phyloP scores from a whole-genome alignment of 1,284 basidiomycete genomes.

The Pseudozyma sp. region DNA sequence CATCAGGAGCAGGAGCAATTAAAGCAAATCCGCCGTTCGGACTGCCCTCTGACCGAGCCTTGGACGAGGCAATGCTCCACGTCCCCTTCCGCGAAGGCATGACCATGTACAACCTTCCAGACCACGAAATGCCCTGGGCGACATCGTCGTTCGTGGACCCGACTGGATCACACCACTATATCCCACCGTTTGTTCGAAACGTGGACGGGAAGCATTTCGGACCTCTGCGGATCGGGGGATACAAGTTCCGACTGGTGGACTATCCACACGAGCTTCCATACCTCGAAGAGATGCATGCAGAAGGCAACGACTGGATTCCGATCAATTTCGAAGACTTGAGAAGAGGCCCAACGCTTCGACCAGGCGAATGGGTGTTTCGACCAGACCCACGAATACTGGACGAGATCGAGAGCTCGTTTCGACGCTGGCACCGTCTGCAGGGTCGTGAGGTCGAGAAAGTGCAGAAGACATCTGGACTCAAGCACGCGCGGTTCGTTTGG shows the following conservation, averaged over 20 bases:
- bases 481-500: neutral
- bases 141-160: neutral
- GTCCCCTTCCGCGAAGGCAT: neutral
- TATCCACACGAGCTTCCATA: neutral
- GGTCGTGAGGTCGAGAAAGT: neutral
- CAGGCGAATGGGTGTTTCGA: neutral
- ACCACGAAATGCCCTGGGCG: neutral
- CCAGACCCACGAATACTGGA: neutral
- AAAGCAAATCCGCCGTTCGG: neutral
- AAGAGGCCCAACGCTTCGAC: neutral
- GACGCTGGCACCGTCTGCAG: neutral
- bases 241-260: neutral
- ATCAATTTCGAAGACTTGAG: neutral
- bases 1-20: neutral
- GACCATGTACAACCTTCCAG: neutral
- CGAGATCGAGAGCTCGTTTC: neutral
- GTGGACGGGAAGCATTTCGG: neutral
- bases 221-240: neutral
- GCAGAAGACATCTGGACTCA: neutral
- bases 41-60: neutral
- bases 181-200: neutral
- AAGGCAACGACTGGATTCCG: neutral
- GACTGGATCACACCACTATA: neutral
- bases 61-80: neutral
- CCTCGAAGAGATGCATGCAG: neutral